Base-by-base conservation (phyloP, 1,139 yeast species). In the Pichia cactophila region DNA sequence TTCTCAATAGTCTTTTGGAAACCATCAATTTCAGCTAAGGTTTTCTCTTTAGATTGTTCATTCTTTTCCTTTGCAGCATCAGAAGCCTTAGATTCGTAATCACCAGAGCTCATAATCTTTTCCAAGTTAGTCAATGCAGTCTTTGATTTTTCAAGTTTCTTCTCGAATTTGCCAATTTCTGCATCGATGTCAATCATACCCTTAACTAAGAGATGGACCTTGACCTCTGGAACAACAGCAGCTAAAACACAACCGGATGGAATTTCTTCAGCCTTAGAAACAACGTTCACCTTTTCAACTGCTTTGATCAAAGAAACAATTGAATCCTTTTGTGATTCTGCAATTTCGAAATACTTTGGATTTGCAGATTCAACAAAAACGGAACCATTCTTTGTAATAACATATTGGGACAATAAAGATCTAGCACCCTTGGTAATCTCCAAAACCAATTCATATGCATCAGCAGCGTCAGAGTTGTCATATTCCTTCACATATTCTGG, bases 101-200 rank as follows among this genome's bases (percentile, higher is more conserved):
- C 96, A 60, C 84, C 74, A 56, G 87, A 86, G 58, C 71, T 68
- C 54, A 86, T 78, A 54, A 80, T 77, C 70, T 82, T 83, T 59
- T 77, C 76, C 50, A 83, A 70, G 53, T 72, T 68, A 43, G 69
- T 71, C 61, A 77, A 74, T 50, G 73, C 64, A 59, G 72, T 74
- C 55, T 68, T 65, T 41, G 76, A 71, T 68, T 80, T 82, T 51
- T 69, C 75, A 63, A 89, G 75, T 72, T 86, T 89, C 77, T 80
- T 81, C 61, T 74, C 68, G 43, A 90, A 95, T 77, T 90, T 92
- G 58, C 75, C 65, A 61, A 92, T 86, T 70, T 92, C 97, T 47
- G 86, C 83, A 61, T 89, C 97, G 61, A 90, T 79, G 66, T 92
- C 97, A 60, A 92, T 82, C 66, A 86, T 94, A 50, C 97, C 97